phyloP scores from a whole-genome alignment of 2,329 filamentous ascomycete species.

The Phialophora expanda region DNA sequence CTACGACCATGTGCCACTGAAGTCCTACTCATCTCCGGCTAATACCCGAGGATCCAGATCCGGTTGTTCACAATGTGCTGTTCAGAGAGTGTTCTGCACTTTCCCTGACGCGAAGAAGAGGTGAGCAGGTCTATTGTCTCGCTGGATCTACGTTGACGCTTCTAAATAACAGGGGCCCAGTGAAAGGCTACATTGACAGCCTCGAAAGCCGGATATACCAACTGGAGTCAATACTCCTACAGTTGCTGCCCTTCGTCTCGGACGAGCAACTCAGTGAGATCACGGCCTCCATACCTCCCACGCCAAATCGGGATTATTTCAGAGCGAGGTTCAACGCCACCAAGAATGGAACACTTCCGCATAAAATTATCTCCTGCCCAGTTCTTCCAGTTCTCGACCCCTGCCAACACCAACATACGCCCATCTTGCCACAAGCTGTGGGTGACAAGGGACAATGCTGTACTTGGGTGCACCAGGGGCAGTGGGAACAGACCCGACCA shows the following conservation, averaged over 20 bases:
- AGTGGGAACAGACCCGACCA: no score
- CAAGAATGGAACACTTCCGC: background rate
- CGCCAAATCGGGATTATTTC: background rate
- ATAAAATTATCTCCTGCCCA: background rate
- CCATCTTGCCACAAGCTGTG: background rate
- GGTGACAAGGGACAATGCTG: background rate
- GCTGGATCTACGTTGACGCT: background rate
- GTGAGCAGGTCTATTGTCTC: background rate
- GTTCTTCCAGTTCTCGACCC: background rate
- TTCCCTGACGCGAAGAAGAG: constrained; percentile 12
- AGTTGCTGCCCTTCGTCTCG: background rate
- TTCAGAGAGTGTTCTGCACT: constrained; percentile 5
- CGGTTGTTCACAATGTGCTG: constrained; percentile 7
- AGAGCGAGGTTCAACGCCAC: background rate
- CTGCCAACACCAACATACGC: background rate
- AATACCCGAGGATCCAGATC: background rate
- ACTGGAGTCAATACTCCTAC: background rate
- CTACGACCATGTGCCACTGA: background rate
- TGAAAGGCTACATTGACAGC: constrained; percentile 16
- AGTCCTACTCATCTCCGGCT: background rate
- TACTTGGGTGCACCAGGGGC: background rate
- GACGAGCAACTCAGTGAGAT: background rate
- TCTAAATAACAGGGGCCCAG: background rate
- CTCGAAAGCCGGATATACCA: constrained; percentile 5
- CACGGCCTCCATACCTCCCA: background rate